Conservation (phyloP, 2,329 filamentous ascomycete species). For the Phialemonium atrogriseum region DNA sequence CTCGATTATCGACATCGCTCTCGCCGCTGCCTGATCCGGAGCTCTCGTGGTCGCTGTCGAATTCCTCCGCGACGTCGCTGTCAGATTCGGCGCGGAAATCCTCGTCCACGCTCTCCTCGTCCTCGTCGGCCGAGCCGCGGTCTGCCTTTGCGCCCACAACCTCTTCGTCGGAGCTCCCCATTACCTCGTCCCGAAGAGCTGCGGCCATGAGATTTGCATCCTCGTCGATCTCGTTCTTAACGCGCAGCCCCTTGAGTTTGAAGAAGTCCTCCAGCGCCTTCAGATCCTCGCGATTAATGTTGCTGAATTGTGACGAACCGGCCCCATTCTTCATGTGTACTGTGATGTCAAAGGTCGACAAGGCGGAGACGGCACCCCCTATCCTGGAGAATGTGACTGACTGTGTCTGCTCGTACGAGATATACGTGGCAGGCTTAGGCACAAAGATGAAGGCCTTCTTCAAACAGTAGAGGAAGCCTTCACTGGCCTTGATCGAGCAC, state of each 20-base stretch:
- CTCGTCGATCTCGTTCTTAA: conserved; percentile 98
- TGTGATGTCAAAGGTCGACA: conserved; percentile 94
- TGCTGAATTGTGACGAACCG: conserved; percentile 92
- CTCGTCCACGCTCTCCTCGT: conserved; percentile 90
- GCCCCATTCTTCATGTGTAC: conserved; percentile 82
- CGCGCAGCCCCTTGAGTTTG: conserved; percentile 86
- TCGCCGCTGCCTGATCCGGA: conserved; percentile 62
- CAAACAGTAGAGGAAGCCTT: conserved; percentile 92
- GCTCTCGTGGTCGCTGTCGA: conserved; percentile 84
- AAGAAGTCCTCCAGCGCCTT: conserved; percentile 96
- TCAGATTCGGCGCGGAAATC: conserved; percentile 92
- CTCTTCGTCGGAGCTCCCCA: conserved; percentile 78
- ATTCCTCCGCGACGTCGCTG: conserved; percentile 94
- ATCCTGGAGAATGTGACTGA: conserved; percentile 94
- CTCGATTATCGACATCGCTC: conserved; percentile 47
- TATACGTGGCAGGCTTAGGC: conserved; percentile 94
- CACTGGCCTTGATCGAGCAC: conserved; percentile 99
- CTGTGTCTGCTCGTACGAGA: conserved; percentile 86
- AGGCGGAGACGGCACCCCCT: conserved; percentile 84
- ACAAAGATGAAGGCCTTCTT: conserved; percentile 99
- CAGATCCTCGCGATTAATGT: conserved; percentile 98
- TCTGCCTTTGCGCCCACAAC: conserved; percentile 63
- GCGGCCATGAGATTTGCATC: conserved; percentile 75
- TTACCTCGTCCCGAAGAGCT: conserved; percentile 74
- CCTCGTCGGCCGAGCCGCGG: conserved; percentile 88